Evolutionary conservation across 768 basidiomycete species (phyloP), one percentile per base, ranked within the genome.

Genomic region (Ramaria sp.): DNA sequence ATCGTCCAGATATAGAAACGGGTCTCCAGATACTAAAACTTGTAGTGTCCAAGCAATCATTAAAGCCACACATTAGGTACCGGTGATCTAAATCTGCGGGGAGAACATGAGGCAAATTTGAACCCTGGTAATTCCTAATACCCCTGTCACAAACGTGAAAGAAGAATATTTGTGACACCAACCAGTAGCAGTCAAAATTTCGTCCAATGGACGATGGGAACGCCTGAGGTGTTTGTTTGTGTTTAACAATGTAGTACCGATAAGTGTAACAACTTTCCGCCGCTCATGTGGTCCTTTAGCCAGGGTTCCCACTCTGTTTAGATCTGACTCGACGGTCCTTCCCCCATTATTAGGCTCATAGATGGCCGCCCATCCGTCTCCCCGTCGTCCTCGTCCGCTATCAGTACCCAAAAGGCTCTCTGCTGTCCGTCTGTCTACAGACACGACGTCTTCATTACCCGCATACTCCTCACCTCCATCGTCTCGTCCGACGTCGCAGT

Each of bases 181-280:
- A 32, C 10, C 5, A 32, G 30, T 32, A 32, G 32, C 8, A 1
- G 13, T 34, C 32, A 34, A 34, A 34, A 9, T 34, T 34, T 9
- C 30, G 30, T 32, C 30, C 30, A 32, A 32, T 32, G 30, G 30
- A 10, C 30, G 30, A 32, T 32, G 10, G 30, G 30, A 32, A 10
- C 30, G 30, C 32, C 32, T 92, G 90, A 43, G 89, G 89, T 43
- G 85, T 91, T 57, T 88, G 90, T 76, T 88, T 86, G 48, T 54
- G 67, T 63, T 58, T 41, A n/a, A n/a, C 39, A 13, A 32, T 32
- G 38, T 18, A 39, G 18, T 39, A 5, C 39, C 39, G 39, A n/a
- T 41, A 41, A 7, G 39, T 34, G 32, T 3, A 34, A 4, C 13
- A 34, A 34, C 5, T 7, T 47, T 24, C 45, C 45, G n/a, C 25